Evolutionary conservation across 2,329 filamentous ascomycete genomes (phyloP).

Genomic region (Coniochaeta hoffmannii): DNA sequence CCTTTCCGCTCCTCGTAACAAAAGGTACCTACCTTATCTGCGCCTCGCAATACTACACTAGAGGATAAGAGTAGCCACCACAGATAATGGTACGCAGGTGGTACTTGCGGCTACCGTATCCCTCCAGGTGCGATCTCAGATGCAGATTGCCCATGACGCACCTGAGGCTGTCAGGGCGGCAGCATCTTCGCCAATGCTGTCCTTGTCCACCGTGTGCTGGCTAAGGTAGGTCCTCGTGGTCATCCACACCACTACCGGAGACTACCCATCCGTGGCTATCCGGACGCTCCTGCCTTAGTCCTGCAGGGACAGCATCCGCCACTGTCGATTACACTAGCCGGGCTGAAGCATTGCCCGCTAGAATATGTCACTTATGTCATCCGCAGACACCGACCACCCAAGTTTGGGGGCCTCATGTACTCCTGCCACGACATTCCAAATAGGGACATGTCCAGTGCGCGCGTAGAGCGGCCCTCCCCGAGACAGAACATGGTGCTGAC

Average conservation of each 20-base stretch:
- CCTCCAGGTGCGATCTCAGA: background rate
- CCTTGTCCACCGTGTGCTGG: background rate
- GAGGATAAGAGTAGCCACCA: too few relatives aligned
- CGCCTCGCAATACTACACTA: too few relatives aligned
- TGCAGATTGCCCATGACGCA: constrained; percentile 2
- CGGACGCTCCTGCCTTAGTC: background rate
- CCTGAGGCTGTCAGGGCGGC: background rate
- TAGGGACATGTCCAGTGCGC: background rate
- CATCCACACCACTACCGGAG: background rate
- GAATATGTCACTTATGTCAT: background rate
- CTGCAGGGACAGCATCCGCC: background rate
- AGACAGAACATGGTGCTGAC: background rate
- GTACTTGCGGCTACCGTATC: too few relatives aligned
- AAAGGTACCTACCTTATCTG: too few relatives aligned
- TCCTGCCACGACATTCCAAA: background rate
- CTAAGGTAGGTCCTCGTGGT: background rate
- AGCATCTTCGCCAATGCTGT: background rate
- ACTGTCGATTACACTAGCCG: too few relatives aligned
- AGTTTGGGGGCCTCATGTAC: background rate
- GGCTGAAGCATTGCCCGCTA: background rate
- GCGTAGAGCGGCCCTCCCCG: background rate
- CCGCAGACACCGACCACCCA: background rate
- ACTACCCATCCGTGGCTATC: background rate
- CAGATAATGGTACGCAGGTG: too few relatives aligned
- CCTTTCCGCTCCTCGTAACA: too few relatives aligned